These are phyloP conservation scores for Crithidia expoeki DNA, from an alignment of 208 protist genomes.

Conservation along the genomic window DNA sequence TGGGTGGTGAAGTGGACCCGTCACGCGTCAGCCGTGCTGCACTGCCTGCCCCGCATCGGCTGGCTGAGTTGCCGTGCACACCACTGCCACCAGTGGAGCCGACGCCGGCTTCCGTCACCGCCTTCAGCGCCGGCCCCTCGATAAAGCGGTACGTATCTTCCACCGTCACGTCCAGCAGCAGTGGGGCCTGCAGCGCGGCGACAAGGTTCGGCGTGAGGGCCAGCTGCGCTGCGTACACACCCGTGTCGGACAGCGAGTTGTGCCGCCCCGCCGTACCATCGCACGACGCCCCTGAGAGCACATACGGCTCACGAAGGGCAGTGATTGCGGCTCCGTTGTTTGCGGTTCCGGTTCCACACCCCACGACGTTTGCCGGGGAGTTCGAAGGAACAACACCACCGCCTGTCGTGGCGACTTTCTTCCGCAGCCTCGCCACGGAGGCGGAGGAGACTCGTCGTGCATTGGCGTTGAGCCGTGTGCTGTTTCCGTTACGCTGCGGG, in stretches of 20 bases:
- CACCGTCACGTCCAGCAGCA: constrained; percentile 21
- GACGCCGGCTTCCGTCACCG: constrained; percentile 7
- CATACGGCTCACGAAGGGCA: constrained; percentile 18
- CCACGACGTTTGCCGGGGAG: not conserved
- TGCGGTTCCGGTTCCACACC: too few species aligned
- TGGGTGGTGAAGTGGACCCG: not conserved
- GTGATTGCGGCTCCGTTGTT: not conserved
- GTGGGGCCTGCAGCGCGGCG: constrained; percentile 24
- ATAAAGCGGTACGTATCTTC: constrained; percentile 26
- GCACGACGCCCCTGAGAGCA: constrained; percentile 9
- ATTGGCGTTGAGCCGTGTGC: not conserved
- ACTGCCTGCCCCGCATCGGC: not conserved
- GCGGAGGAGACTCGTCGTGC: not conserved
- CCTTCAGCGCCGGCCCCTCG: constrained; percentile 8
- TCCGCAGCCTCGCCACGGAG: not conserved
- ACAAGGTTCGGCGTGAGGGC: constrained; percentile 17
- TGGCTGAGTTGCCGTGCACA: not conserved
- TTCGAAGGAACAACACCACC: not conserved
- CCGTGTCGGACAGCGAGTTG: constrained; percentile 11
- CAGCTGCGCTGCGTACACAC: constrained; percentile 16
- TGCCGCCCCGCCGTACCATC: constrained; percentile 6
- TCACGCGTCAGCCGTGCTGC: not conserved
- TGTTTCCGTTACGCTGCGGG: constrained; percentile 2
- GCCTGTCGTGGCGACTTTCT: not conserved
- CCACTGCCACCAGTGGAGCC: not conserved